Evolutionary conservation across 169 alveolate genomes (phyloP).

Genomic region (Eimeria tenella): DNA sequence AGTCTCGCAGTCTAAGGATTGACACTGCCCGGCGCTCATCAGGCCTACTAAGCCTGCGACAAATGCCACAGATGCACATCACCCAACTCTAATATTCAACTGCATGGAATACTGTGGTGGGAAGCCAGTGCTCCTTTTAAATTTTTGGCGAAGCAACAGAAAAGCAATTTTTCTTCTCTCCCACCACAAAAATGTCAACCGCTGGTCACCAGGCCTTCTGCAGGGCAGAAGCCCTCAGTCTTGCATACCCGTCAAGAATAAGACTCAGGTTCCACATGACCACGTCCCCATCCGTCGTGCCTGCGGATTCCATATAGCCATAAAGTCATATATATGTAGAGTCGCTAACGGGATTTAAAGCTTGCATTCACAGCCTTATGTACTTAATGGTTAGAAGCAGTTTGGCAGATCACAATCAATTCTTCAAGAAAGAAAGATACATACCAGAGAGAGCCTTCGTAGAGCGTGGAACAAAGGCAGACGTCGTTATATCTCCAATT

Average conservation of each 20-base stretch:
- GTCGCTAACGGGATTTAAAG: neutral
- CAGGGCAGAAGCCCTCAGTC: neutral
- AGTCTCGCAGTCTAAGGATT: slow-evolving; percentile 87
- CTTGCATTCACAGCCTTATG: neutral
- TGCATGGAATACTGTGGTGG: no score
- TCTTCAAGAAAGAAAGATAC: neutral
- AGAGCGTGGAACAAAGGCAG: slow-evolving; percentile 89
- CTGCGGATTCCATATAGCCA: slow-evolving; percentile 68
- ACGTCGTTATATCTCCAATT: slow-evolving; percentile 89
- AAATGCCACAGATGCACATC: neutral
- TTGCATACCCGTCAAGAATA: slow-evolving; percentile 87
- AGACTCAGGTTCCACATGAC: slow-evolving; percentile 93
- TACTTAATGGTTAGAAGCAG: neutral
- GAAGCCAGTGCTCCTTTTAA: neutral
- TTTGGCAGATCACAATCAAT: neutral
- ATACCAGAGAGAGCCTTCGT: slow-evolving; percentile 81
- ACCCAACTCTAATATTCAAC: neutral
- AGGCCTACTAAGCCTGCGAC: slow-evolving; percentile 86
- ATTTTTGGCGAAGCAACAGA: neutral
- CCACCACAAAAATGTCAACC: neutral
- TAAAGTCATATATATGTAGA: neutral
- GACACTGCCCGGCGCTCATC: slow-evolving; percentile 92
- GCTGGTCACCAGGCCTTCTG: neutral
- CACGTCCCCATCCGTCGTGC: slow-evolving; percentile 92
- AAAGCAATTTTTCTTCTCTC: neutral